Conservation (phyloP, 2,329 filamentous ascomycete genomes). For the Microdochium nivale region DNA sequence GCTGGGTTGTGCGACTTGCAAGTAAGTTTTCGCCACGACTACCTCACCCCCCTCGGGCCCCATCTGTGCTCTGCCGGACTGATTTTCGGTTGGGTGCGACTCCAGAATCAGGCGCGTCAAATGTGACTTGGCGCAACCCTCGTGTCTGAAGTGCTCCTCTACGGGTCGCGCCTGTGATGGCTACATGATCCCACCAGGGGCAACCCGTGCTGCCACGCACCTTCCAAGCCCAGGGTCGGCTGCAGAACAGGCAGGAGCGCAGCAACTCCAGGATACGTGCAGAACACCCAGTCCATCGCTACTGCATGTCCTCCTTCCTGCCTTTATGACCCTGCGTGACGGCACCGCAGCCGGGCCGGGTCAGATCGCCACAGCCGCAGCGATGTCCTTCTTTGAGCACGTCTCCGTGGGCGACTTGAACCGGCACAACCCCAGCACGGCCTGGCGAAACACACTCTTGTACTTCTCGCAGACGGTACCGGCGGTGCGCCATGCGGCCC, state of each 20-base stretch:
- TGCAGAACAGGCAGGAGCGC: no score
- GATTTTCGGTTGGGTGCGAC: no score
- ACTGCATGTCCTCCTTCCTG: no score
- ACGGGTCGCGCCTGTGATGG: constrained; percentile 29
- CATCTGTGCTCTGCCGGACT: no score
- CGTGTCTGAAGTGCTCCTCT: constrained; percentile 24
- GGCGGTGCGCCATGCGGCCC: constrained; percentile 23
- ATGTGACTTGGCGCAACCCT: constrained; percentile 24
- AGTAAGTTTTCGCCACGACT: constrained; percentile 19
- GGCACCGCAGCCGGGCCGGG: no score
- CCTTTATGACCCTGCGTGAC: no score
- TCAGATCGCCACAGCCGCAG: no score
- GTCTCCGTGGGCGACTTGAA: constrained; percentile 18
- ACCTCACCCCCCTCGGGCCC: neutral
- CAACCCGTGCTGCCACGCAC: no score
- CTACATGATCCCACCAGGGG: no score
- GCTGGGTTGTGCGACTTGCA: constrained; percentile 30
- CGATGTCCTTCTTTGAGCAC: constrained; percentile 21
- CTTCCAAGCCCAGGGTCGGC: no score
- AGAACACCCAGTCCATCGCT: no score
- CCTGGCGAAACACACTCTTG: constrained; percentile 24
- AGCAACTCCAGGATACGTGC: no score
- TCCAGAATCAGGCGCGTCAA: constrained; percentile 28
- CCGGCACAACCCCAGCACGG: constrained; percentile 19
- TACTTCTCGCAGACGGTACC: constrained; percentile 24